These are phyloP conservation scores for Suillus occidentalis DNA, from an alignment of 768 basidiomycete genomes.

Conservation along the genomic window DNA sequence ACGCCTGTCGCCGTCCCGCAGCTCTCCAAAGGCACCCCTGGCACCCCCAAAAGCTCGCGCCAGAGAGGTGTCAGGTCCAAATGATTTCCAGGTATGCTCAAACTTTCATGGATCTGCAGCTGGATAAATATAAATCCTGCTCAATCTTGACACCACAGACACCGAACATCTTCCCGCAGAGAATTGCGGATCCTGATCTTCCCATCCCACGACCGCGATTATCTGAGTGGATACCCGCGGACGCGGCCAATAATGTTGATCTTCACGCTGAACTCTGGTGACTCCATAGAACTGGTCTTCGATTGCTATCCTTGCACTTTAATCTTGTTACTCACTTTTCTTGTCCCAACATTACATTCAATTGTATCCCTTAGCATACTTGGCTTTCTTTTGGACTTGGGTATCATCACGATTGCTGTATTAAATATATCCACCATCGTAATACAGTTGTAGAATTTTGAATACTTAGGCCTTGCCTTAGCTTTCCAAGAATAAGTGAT, in stretches of 20 bases:
- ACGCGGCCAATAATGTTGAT: conserved; percentile 30
- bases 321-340: not conserved
- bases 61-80: conserved; percentile 16
- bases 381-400: not conserved
- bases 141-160: conserved; percentile 18
- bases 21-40: conserved; percentile 21
- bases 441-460: not conserved
- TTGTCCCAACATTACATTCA: not conserved
- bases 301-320: not conserved
- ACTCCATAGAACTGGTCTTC: conserved; percentile 16
- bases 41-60: conserved; percentile 34
- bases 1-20: conserved; percentile 21
- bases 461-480: not conserved
- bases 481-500: conserved; percentile 5
- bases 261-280: conserved; percentile 18
- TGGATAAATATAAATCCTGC: conserved; percentile 20
- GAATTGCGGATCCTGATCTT: conserved; percentile 47
- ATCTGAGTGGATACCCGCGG: conserved; percentile 55
- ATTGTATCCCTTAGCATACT: conserved; percentile 5
- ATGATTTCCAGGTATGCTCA: conserved; percentile 36
- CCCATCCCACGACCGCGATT: conserved; percentile 54
- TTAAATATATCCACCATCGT: conserved; percentile 4
- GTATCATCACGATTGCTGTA: not conserved
- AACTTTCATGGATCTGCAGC: conserved; percentile 29
- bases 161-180: conserved; percentile 38